phyloP scores from a whole-genome alignment of 2,329 filamentous ascomycete genomes.

The Scedosporium dehoogii region DNA sequence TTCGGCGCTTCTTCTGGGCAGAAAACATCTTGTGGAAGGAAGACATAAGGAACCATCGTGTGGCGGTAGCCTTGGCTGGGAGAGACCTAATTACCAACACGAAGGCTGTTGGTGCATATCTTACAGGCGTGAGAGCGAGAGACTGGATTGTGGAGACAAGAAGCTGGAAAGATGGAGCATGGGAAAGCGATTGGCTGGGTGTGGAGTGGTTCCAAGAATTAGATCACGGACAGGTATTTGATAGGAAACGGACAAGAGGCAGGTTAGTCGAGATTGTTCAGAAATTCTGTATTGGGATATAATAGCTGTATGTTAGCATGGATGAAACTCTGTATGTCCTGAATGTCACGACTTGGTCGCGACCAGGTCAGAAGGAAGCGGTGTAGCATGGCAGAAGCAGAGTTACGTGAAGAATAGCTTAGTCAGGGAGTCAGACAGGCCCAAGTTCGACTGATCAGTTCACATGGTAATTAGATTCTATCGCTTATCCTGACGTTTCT shows the following conservation, averaged over 20 bases:
- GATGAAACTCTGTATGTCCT: too few relatives aligned
- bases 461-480: too few relatives aligned
- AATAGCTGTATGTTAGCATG: background rate
- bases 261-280: slow-evolving; percentile 20
- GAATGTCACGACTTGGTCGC: too few relatives aligned
- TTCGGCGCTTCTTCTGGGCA: slow-evolving; percentile 50
- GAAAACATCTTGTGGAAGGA: slow-evolving; percentile 53
- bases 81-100: slow-evolving; percentile 47
- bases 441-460: too few relatives aligned
- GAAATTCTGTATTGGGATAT: background rate
- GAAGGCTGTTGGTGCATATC: slow-evolving; percentile 38
- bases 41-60: slow-evolving; percentile 29
- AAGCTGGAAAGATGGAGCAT: slow-evolving; percentile 14
- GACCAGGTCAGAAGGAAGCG: too few relatives aligned
- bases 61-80: slow-evolving; percentile 39
- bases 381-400: too few relatives aligned
- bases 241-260: slow-evolving; percentile 21
- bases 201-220: slow-evolving; percentile 42
- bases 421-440: too few relatives aligned
- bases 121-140: slow-evolving; percentile 23
- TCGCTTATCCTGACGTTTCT: too few relatives aligned
- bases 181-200: slow-evolving; percentile 31
- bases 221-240: slow-evolving; percentile 48
- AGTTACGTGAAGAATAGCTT: too few relatives aligned
- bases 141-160: slow-evolving; percentile 12